Evolutionary conservation across 2,329 filamentous ascomycete species (phyloP).

Genomic region (Aspergillus sp.): DNA sequence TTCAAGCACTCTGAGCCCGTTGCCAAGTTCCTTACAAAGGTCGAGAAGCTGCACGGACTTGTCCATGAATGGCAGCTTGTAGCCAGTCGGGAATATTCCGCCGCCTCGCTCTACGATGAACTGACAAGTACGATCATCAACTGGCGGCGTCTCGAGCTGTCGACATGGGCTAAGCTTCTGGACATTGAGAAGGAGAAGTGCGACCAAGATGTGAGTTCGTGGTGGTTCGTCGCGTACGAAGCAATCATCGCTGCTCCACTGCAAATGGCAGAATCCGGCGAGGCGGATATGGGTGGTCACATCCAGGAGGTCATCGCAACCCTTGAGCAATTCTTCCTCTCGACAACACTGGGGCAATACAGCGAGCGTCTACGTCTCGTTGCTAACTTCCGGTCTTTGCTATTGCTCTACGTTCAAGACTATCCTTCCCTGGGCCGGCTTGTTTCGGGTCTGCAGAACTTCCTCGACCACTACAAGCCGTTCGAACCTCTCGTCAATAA

Average conservation of each 20-base stretch:
- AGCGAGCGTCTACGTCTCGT: slow-evolving; percentile 65
- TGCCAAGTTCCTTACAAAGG: slow-evolving; percentile 74
- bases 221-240: slow-evolving; percentile 97
- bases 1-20: slow-evolving; percentile 76
- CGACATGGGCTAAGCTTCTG: slow-evolving; percentile 84
- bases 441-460: slow-evolving; percentile 62
- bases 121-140: slow-evolving; percentile 74
- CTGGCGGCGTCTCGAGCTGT: slow-evolving; percentile 86
- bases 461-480: slow-evolving; percentile 66
- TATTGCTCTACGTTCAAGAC: slow-evolving; percentile 55
- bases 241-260: slow-evolving; percentile 72
- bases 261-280: slow-evolving; percentile 53
- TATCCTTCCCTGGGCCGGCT: slow-evolving; percentile 54
- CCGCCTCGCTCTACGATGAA: slow-evolving; percentile 63
- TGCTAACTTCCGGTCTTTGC: slow-evolving; percentile 54
- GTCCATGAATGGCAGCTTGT: slow-evolving; percentile 95
- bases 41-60: slow-evolving; percentile 78
- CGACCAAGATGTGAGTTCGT: slow-evolving; percentile 70
- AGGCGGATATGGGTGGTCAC: slow-evolving; percentile 58
- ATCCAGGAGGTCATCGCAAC: slow-evolving; percentile 64
- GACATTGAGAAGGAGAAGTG: slow-evolving; percentile 75
- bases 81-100: slow-evolving; percentile 72
- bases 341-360: slow-evolving; percentile 76
- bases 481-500: slow-evolving; percentile 63
- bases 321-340: slow-evolving; percentile 70